Conservation (phyloP, 2,329 filamentous ascomycete species). For the Ophiostoma montium region DNA sequence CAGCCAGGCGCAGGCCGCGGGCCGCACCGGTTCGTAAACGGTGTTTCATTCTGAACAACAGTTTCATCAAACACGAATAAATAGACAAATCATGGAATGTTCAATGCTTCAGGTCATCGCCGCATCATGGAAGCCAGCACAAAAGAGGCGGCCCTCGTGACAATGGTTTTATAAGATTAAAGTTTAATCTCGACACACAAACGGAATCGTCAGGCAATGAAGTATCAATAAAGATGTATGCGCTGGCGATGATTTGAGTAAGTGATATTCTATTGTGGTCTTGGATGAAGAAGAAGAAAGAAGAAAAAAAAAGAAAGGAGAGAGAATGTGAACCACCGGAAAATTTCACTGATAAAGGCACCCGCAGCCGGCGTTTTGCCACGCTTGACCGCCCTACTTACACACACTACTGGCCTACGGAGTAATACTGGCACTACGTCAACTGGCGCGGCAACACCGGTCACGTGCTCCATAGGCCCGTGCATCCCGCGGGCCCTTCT, state of each 20-base stretch:
- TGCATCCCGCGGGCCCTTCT: not conserved
- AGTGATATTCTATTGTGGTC: conserved; percentile 18
- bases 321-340: not conserved
- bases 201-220: conserved; percentile 35
- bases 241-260: conserved; percentile 24
- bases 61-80: too few species aligned
- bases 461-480: not conserved
- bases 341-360: conserved; percentile 1
- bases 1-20: too few species aligned
- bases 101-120: conserved; percentile 51
- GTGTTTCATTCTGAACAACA: too few species aligned
- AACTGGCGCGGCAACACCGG: not conserved
- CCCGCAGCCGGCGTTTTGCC: not conserved
- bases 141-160: conserved; percentile 47
- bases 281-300: conserved; percentile 15
- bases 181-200: conserved; percentile 45
- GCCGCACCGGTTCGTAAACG: too few species aligned
- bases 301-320: conserved; percentile 10
- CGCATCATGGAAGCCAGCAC: conserved; percentile 48
- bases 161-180: conserved; percentile 48
- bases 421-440: not conserved
- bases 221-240: conserved; percentile 16
- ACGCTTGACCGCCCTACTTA: not conserved
- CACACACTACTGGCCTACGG: not conserved
- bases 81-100: conserved; percentile 28